Evolutionary conservation across 352 stramenopile genomes (phyloP), one percentile per base, ranked within the genome.

Genomic region (Phytophthora pisi): DNA sequence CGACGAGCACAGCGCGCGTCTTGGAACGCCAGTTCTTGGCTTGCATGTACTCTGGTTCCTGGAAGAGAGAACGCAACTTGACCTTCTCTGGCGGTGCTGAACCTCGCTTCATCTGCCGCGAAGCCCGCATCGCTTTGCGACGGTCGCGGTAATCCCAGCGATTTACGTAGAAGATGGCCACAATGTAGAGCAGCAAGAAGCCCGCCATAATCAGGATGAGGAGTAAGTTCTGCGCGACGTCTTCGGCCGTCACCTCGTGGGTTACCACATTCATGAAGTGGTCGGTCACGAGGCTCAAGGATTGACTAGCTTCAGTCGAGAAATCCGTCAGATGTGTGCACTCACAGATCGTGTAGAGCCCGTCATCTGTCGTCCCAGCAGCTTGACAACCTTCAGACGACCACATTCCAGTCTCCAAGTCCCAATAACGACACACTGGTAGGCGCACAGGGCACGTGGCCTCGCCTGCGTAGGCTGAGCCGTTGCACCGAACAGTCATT

Each of bases 271-370:
- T 78, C 26, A 79, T 78, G 52, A 93, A 90, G 51, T 93, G 81
- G 53, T 80, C 69, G 0, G 75, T 78, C 9, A 93, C 81, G 10
- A 84, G 66, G 24, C 72, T 75, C 13, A 90, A 34, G 2, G 84
- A 86, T 36, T 91, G 65, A n/a, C 78, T 68, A 5, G 91, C 77
- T 64, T 93, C 69, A 0, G 84, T 89, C 4, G 79, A 81, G 34
- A 93, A 93, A 52, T 93, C 84, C 0, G 84, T 93, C 38, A 93
- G 67, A 67, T 93, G 84, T 15, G 73, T 88, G 59, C 84, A 93
- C 50, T 88, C 77, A 51, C 84, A 93, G 28, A 91, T 87, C 26
- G 81, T 93, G 51, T 90, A 91, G n/a, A 82, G 66, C 1, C 79
- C 78, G 28, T 91, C 78, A 26, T 77, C 75, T 2, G 79, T 89